These are phyloP conservation scores for Violaceomyces palustris DNA, from an alignment of 1,284 basidiomycete species.

Conservation along the genomic window DNA sequence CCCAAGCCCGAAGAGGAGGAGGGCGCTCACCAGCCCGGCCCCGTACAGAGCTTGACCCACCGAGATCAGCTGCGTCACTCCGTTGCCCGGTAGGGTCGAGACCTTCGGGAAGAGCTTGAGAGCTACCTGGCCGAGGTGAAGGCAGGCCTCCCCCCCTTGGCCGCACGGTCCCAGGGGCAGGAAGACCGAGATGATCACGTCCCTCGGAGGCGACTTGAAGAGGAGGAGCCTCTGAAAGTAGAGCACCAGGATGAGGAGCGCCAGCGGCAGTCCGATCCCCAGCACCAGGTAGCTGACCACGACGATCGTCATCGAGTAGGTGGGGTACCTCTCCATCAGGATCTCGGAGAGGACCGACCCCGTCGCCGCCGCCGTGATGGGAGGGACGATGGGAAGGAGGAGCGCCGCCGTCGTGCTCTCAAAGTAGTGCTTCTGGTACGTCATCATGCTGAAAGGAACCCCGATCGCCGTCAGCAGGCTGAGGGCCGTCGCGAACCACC, in stretches of 20 bases:
- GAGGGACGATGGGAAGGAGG: slow-evolving; percentile 39
- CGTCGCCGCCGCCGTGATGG: slow-evolving; percentile 37
- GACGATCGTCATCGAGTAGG: slow-evolving; percentile 38
- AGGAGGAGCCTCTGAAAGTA: slow-evolving; percentile 43
- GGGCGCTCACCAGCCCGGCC: slow-evolving; percentile 32
- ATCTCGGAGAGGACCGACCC: slow-evolving; percentile 30
- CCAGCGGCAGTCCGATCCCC: slow-evolving; percentile 38
- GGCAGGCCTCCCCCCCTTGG: slow-evolving; percentile 40
- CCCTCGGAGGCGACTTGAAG: slow-evolving; percentile 38
- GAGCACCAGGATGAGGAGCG: slow-evolving; percentile 33
- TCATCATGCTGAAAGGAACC: slow-evolving; percentile 42
- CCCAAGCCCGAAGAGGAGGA: slow-evolving; percentile 37
- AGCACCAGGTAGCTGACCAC: slow-evolving; percentile 30
- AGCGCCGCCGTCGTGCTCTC: slow-evolving; percentile 36
- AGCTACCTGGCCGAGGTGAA: slow-evolving; percentile 31
- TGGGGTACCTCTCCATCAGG: slow-evolving; percentile 21
- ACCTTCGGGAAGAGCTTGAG: slow-evolving; percentile 32
- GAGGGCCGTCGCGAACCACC: slow-evolving; percentile 24
- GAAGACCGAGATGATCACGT: slow-evolving; percentile 41
- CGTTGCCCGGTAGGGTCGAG: slow-evolving; percentile 4
- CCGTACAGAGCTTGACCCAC: slow-evolving; percentile 40
- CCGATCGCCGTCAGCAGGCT: slow-evolving; percentile 23
- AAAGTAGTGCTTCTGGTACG: slow-evolving; percentile 39
- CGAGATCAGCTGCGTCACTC: slow-evolving; percentile 23
- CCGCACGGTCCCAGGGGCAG: slow-evolving; percentile 41